Evolutionary conservation across 1,284 basidiomycete genomes (phyloP).

Genomic region (Apiotrichum akiyoshidainum): DNA sequence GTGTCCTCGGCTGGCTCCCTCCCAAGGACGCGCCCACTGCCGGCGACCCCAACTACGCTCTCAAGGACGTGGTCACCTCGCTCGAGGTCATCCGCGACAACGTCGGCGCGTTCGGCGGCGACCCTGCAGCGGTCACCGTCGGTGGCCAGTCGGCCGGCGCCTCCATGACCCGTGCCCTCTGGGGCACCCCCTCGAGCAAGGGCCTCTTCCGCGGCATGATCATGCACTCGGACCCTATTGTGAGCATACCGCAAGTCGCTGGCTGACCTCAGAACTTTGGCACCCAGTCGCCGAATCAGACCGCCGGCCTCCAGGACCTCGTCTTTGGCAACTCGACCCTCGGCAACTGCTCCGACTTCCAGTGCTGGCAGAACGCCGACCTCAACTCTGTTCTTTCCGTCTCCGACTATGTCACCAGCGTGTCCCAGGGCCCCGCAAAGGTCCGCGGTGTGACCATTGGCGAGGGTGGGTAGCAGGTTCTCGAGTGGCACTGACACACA

Average conservation of each 20-base stretch:
- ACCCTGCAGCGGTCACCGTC: constrained; percentile 64
- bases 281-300: constrained; percentile 55
- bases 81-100: constrained; percentile 64
- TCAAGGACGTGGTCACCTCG: constrained; percentile 67
- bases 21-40: constrained; percentile 52
- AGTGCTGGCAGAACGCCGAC: constrained; percentile 59
- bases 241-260: constrained; percentile 41
- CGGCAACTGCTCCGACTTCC: constrained; percentile 25
- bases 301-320: constrained; percentile 57
- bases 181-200: constrained; percentile 64
- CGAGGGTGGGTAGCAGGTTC: constrained; percentile 5
- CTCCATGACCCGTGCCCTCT: constrained; percentile 68
- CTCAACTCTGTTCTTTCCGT: constrained; percentile 58
- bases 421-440: constrained; percentile 16
- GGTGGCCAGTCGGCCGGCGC: constrained; percentile 87
- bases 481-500: constrained; percentile 16
- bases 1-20: constrained; percentile 70
- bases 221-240: constrained; percentile 81
- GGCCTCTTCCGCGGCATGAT: constrained; percentile 70
- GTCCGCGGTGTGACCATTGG: constrained; percentile 28
- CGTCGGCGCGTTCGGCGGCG: constrained; percentile 63
- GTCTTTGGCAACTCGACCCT: constrained; percentile 55
- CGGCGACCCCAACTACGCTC: constrained; percentile 65
- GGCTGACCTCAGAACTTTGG: constrained; percentile 1
- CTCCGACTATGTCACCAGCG: constrained; percentile 54